phyloP scores from a whole-genome alignment of 2,329 filamentous ascomycete genomes.

The Claviceps fusiformis region DNA sequence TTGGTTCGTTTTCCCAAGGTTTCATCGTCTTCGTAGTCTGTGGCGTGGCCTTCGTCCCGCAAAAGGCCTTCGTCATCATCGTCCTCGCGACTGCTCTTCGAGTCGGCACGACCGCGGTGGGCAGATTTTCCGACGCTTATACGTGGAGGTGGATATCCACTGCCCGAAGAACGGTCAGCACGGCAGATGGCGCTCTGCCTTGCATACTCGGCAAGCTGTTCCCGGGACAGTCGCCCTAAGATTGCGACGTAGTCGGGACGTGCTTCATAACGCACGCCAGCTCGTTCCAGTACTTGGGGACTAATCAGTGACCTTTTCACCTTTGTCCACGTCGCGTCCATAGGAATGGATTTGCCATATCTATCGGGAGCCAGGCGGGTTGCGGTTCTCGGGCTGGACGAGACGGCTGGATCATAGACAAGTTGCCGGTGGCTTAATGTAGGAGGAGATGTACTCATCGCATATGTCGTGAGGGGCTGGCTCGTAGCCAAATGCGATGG shows the following conservation, averaged over 20 bases:
- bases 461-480: conserved; percentile 19
- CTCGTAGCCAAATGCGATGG: conserved; percentile 13
- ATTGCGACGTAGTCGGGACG: conserved; percentile 46
- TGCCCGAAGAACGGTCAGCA: conserved; percentile 19
- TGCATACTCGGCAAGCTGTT: conserved; percentile 39
- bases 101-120: conserved; percentile 14
- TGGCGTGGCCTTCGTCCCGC: conserved; percentile 18
- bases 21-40: conserved; percentile 21
- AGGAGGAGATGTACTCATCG: conserved; percentile 14
- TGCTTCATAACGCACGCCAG: conserved; percentile 44
- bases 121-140: conserved; percentile 4
- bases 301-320: conserved; percentile 40
- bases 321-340: conserved; percentile 44
- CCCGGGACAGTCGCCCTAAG: conserved; percentile 38
- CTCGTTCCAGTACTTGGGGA: conserved; percentile 38
- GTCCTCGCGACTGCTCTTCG: conserved; percentile 21
- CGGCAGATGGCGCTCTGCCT: conserved; percentile 34
- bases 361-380: conserved; percentile 40
- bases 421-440: conserved; percentile 12
- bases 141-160: conserved; percentile 4
- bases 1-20: conserved; percentile 17
- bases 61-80: conserved; percentile 18
- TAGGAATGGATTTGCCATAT: conserved; percentile 39
- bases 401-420: conserved; percentile 1
- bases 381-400: conserved; percentile 17